phyloP scores from a whole-genome alignment of 495 filamentous ascomycete species.

The Halenospora varia region DNA sequence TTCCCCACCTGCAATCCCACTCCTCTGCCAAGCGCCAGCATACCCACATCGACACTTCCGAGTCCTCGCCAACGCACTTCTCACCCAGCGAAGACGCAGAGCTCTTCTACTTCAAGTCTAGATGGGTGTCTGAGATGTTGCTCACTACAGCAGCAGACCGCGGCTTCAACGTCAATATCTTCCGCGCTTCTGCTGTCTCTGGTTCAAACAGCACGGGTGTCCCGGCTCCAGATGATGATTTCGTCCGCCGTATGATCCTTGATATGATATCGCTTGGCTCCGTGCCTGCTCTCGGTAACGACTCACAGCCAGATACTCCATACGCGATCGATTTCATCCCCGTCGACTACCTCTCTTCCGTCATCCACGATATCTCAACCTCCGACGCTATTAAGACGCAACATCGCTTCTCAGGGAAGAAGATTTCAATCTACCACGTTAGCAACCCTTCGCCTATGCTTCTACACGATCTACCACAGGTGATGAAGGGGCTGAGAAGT shows the following conservation, averaged over 20 bases:
- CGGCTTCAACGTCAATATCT: conserved; percentile 24
- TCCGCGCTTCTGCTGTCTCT: conserved; percentile 14
- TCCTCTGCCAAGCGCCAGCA: conserved; percentile 4
- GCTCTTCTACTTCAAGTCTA: conserved; percentile 25
- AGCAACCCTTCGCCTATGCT: background rate
- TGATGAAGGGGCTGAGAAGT: background rate
- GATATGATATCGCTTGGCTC: conserved; percentile 10
- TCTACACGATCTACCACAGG: background rate
- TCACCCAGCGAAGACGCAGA: conserved; percentile 5
- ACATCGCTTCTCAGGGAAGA: background rate
- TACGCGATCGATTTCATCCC: conserved; percentile 18
- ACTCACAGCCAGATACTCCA: background rate
- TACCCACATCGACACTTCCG: background rate
- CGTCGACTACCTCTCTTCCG: conserved; percentile 9
- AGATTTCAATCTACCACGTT: background rate
- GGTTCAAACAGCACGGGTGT: conserved; percentile 8
- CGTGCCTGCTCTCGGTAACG: background rate
- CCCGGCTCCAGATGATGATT: conserved; percentile 14
- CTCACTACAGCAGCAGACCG: conserved; percentile 20
- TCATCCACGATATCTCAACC: background rate
- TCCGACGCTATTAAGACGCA: background rate
- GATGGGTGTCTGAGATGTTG: conserved; percentile 23
- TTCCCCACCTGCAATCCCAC: conserved; percentile 27
- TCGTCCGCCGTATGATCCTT: conserved; percentile 7
- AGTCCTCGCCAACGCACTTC: background rate